Percentiles rank a stretch among this genome's conserved stretches.
These are phyloP conservation scores for Botryotinia convoluta DNA, from an alignment of 2,329 filamentous ascomycete genomes.

Conservation along the genomic window DNA sequence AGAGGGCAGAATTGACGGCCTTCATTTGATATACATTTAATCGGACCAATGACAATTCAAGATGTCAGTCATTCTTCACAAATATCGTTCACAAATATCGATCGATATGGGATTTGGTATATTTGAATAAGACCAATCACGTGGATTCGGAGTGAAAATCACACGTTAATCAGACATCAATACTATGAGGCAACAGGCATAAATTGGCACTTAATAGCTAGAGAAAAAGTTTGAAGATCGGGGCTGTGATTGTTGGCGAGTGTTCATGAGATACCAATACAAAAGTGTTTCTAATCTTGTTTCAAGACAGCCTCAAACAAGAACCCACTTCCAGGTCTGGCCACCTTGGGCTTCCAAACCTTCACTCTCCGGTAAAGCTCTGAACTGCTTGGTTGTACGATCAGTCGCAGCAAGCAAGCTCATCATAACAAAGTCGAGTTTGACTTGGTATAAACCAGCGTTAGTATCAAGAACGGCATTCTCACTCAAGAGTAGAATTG, in stretches of 20 bases:
- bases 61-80: no score
- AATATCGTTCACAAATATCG: no score
- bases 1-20: no score
- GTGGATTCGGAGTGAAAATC: no score
- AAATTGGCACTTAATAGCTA: no score
- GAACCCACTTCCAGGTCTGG: neutral
- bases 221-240: neutral
- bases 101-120: no score
- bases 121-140: no score
- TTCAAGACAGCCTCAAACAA: slow-evolving; percentile 18
- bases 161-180: no score
- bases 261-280: neutral
- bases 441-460: slow-evolving; percentile 33
- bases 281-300: neutral
- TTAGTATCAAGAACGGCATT: slow-evolving; percentile 41
- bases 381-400: slow-evolving; percentile 42
- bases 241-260: neutral
- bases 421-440: slow-evolving; percentile 46
- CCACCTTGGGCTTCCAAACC: slow-evolving; percentile 16
- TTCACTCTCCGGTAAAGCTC: slow-evolving; percentile 32
- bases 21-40: no score
- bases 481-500: slow-evolving; percentile 46
- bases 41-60: no score
- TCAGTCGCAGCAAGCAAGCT: slow-evolving; percentile 39
- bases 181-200: no score